A percentile compares a stretch with the other conserved stretches of the same genome.
Conservation (phyloP, 306 rosid species). For the Begonia peltatifolia region DNA sequence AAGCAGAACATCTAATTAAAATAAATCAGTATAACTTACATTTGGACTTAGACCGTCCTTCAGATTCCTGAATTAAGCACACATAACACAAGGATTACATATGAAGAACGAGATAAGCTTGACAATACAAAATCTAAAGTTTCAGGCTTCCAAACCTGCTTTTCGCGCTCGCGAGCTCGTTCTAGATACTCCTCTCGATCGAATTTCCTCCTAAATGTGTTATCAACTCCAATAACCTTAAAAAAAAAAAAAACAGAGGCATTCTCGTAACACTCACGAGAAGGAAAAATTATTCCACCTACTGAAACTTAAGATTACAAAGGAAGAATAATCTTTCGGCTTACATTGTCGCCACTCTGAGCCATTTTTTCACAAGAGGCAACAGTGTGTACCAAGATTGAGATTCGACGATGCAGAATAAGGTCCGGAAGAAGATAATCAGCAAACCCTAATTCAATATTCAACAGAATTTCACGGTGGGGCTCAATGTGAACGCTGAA, state of each 20-base stretch:
- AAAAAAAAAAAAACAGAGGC: constrained; percentile 1
- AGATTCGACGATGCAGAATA: too few relatives aligned
- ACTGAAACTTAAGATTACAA: too few relatives aligned
- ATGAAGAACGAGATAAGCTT: neutral
- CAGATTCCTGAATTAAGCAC: constrained; percentile 7
- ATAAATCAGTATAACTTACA: constrained; percentile 19
- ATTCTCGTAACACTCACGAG: too few relatives aligned
- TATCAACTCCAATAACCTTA: constrained; percentile 73
- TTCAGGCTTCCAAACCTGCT: constrained; percentile 28
- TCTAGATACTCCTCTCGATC: constrained; percentile 90
- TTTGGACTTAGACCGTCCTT: constrained; percentile 42
- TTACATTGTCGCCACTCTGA: too few relatives aligned
- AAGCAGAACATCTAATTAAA: neutral
- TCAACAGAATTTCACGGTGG: too few relatives aligned
- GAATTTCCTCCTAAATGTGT: constrained; percentile 89
- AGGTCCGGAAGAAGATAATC: too few relatives aligned
- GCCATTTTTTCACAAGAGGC: too few relatives aligned
- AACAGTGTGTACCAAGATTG: too few relatives aligned
- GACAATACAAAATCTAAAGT: neutral
- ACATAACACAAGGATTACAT: constrained; percentile 2
- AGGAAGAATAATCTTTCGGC: too few relatives aligned
- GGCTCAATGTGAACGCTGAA: too few relatives aligned
- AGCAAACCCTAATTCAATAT: too few relatives aligned
- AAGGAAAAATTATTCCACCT: too few relatives aligned
- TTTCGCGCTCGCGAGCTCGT: constrained; percentile 91